Conservation (phyloP, 192 early-diverging fungal genomes). For the Chytriomyces sp. region DNA sequence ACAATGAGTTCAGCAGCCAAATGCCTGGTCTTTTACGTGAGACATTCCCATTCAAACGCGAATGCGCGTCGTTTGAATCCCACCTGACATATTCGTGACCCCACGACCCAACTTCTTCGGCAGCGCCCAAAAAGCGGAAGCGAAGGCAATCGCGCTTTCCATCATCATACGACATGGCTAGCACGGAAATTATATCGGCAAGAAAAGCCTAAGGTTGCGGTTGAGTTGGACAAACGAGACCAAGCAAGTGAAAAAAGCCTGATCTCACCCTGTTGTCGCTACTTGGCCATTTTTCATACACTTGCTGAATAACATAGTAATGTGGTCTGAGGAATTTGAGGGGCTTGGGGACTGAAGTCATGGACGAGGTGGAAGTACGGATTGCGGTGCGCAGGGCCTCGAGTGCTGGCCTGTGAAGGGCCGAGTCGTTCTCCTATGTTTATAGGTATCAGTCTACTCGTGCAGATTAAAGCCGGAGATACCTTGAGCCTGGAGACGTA, state of each 20-base stretch:
- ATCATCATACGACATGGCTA: constrained; percentile 96
- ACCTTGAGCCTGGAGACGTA: constrained; percentile 90
- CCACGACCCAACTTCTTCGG: constrained; percentile 83
- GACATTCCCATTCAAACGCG: not conserved
- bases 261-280: constrained; percentile 72
- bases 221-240: not conserved
- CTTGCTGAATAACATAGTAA: constrained; percentile 68
- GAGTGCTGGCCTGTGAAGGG: constrained; percentile 82
- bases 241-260: no score
- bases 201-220: constrained; percentile 62
- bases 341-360: constrained; percentile 99
- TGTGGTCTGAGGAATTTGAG: constrained; percentile 93
- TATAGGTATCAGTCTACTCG: not conserved
- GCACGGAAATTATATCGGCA: constrained; percentile 94
- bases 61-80: not conserved
- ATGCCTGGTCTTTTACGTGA: constrained; percentile 60
- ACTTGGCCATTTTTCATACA: constrained; percentile 77
- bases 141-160: constrained; percentile 80
- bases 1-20: constrained; percentile 86
- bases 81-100: constrained; percentile 98
- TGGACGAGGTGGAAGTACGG: constrained; percentile 93
- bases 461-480: constrained; percentile 11
- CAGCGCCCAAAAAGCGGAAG: constrained; percentile 84
- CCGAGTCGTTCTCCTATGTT: constrained; percentile 64
- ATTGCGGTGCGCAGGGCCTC: constrained; percentile 87